Evolutionary conservation across 495 filamentous ascomycete genomes (phyloP).

Genomic region (Hypoxylon fuscum): DNA sequence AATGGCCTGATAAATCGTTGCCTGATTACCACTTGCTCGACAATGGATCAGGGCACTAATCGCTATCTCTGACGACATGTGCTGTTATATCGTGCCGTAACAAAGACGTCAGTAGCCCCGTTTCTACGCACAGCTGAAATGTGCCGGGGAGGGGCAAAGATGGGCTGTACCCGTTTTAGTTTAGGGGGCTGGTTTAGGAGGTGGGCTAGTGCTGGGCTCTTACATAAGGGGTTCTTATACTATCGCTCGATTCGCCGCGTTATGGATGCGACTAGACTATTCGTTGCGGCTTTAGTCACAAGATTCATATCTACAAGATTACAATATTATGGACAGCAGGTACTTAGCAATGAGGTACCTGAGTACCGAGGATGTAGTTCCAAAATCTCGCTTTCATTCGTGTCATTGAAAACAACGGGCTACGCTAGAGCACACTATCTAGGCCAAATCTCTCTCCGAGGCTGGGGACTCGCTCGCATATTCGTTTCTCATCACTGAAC

Average conservation of each 20-base stretch:
- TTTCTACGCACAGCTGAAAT: slow-evolving; percentile 1
- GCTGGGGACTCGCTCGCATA: background rate
- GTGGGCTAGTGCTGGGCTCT: slow-evolving; percentile 13
- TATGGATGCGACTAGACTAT: background rate
- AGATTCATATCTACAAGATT: background rate
- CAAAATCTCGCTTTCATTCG: background rate
- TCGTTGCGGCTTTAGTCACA: slow-evolving; percentile 10
- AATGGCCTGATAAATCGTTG: too few relatives aligned
- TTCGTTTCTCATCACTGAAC: slow-evolving; percentile 20
- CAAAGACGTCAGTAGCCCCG: slow-evolving; percentile 28
- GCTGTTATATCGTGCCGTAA: slow-evolving; percentile 16
- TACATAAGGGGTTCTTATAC: slow-evolving; percentile 11
- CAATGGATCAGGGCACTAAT: background rate
- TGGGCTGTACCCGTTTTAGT: slow-evolving; percentile 17
- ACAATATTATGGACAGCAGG: too few relatives aligned
- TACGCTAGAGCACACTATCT: slow-evolving; percentile 14
- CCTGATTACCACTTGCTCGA: too few relatives aligned
- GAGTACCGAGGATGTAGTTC: too few relatives aligned
- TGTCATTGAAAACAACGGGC: background rate
- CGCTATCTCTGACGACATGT: slow-evolving; percentile 32
- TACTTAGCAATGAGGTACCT: too few relatives aligned
- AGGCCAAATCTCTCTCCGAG: slow-evolving; percentile 3
- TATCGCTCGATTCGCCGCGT: background rate
- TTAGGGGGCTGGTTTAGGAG: slow-evolving; percentile 8
- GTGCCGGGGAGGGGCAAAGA: background rate